Conservation (phyloP, 2,329 filamentous ascomycete species). For the Monilinia vaccinii-corymbosi region DNA sequence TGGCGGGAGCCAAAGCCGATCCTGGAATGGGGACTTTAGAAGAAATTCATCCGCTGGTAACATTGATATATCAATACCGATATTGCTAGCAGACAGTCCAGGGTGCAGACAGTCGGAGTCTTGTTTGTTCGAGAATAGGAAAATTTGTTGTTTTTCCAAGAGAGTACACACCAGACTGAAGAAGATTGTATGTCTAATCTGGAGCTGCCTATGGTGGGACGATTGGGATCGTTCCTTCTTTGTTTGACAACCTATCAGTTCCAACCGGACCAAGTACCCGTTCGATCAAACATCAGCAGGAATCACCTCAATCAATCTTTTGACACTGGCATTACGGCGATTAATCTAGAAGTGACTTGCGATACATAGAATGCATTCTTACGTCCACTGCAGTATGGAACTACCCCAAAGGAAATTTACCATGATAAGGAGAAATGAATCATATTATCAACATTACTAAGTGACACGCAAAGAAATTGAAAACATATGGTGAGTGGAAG, state of each 20-base stretch:
- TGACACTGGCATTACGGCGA: neutral
- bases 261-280: neutral
- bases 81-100: neutral
- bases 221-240: neutral
- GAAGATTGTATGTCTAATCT: neutral
- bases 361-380: neutral
- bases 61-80: neutral
- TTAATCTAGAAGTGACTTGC: neutral
- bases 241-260: neutral
- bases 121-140: neutral
- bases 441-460: neutral
- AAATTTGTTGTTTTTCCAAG: neutral
- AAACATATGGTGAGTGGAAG: neutral
- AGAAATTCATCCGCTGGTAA: neutral
- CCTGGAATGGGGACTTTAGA: neutral
- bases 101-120: neutral
- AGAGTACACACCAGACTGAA: neutral
- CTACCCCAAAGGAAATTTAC: neutral
- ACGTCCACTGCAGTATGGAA: too few relatives aligned
- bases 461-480: neutral
- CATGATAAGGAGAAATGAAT: neutral
- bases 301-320: neutral
- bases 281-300: neutral
- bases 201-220: neutral
- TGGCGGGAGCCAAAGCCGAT: neutral